Conservation (phyloP, 345 rosid species). For the Syzygium aqueum region DNA sequence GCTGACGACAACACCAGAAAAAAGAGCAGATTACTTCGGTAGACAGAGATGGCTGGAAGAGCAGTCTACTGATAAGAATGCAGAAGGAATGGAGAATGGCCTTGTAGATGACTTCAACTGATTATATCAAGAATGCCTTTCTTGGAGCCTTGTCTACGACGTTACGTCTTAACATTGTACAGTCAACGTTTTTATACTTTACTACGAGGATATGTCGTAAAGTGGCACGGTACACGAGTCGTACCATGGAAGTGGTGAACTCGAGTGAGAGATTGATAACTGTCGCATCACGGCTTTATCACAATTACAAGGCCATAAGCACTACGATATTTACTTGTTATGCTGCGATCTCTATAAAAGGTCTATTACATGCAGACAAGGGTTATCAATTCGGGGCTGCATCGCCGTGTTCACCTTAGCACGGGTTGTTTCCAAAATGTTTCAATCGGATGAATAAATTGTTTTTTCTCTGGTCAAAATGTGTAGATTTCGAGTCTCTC, state of each 20-base stretch:
- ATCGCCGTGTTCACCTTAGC: too few species aligned
- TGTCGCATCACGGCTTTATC: background rate
- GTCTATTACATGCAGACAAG: background rate
- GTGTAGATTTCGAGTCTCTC: background rate
- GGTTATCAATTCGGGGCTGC: background rate
- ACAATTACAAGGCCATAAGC: background rate
- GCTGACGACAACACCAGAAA: background rate
- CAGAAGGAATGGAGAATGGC: background rate
- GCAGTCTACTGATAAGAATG: background rate
- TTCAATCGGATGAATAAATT: background rate
- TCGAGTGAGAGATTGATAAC: too few species aligned
- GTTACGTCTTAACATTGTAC: background rate
- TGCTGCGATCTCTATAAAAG: background rate
- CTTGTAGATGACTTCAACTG: background rate
- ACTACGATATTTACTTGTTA: background rate
- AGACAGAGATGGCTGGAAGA: background rate
- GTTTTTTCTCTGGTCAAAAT: background rate
- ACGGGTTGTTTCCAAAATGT: too few species aligned
- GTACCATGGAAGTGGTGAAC: too few species aligned
- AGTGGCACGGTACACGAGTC: too few species aligned
- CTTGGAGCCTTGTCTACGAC: background rate
- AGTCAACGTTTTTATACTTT: background rate
- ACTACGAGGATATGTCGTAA: too few species aligned
- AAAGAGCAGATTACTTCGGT: background rate
- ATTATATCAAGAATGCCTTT: background rate